Evolutionary conservation across 257 asterid genomes (phyloP).

Genomic region (Petunia axillaris): DNA sequence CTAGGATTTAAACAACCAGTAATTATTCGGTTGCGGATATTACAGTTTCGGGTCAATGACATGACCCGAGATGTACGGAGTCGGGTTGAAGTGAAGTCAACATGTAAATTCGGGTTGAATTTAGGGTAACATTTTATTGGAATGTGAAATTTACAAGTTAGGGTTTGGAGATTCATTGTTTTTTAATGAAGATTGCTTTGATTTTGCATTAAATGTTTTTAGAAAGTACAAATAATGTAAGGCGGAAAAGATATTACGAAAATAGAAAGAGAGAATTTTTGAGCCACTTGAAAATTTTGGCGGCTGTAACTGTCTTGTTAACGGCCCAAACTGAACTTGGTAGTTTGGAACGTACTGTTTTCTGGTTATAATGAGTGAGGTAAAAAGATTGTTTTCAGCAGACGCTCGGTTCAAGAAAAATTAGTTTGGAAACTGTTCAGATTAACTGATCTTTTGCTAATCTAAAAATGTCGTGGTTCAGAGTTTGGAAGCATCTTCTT

Average conservation of each 20-base stretch:
- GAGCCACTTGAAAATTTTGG: conserved; percentile 18
- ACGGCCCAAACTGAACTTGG: not conserved
- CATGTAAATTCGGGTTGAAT: conserved; percentile 8
- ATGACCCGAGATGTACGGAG: not conserved
- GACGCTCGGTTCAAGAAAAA: too few relatives aligned
- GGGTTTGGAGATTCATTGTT: conserved; percentile 53
- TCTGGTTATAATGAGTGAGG: too few relatives aligned
- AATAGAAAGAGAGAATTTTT: not conserved
- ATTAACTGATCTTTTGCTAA: too few relatives aligned
- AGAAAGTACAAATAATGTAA: not conserved
- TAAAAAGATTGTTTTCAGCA: too few relatives aligned
- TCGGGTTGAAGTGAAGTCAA: not conserved
- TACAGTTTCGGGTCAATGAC: conserved; percentile 1
- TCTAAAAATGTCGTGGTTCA: too few relatives aligned
- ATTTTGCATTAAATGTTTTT: not conserved
- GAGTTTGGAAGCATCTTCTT: too few relatives aligned
- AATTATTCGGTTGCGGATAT: conserved; percentile 15
- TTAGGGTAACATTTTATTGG: conserved; percentile 27
- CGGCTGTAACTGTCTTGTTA: not conserved
- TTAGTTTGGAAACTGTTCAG: too few relatives aligned
- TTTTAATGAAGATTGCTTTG: not conserved
- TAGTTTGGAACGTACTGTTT: too few relatives aligned
- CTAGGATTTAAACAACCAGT: conserved; percentile 49
- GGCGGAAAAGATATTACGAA: not conserved
- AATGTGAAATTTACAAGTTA: conserved; percentile 35